Evolutionary conservation across 78 protist species (phyloP).

Genomic region (Bodo saltans): DNA sequence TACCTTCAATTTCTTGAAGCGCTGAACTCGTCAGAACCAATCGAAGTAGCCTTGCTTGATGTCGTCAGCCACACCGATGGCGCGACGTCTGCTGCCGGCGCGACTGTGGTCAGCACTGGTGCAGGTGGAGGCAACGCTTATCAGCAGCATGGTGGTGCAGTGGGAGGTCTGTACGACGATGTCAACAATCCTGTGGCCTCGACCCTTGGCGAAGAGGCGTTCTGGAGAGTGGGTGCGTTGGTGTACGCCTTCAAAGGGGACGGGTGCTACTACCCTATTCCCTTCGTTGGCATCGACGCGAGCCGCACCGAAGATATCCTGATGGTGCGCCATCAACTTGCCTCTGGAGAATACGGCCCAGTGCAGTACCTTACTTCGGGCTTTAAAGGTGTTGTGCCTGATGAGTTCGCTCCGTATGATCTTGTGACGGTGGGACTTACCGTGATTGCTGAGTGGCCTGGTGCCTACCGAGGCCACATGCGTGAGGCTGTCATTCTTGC

Average conservation of each 20-base stretch:
- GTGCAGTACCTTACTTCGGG: background rate
- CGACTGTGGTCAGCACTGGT: too few species aligned
- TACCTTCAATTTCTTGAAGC: too few species aligned
- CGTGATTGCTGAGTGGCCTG: background rate
- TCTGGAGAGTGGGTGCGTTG: background rate
- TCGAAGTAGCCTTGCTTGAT: too few species aligned
- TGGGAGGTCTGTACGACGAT: too few species aligned
- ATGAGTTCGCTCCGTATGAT: background rate
- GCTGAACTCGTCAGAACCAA: too few species aligned
- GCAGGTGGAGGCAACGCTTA: too few species aligned
- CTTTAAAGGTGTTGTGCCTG: conserved; percentile 16
- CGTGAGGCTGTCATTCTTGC: background rate
- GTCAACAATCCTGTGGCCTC: too few species aligned
- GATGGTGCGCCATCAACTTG: background rate
- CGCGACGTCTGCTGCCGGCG: too few species aligned
- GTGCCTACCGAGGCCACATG: background rate
- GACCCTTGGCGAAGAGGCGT: background rate
- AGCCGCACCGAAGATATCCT: background rate
- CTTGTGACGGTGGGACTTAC: background rate
- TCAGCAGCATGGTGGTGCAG: too few species aligned
- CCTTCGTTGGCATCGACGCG: background rate
- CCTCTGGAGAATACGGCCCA: background rate
- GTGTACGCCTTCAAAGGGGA: conserved; percentile 22
- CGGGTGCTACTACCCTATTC: background rate
- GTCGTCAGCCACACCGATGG: too few species aligned